These are phyloP conservation scores for Candida maris DNA, from an alignment of 805 yeast genomes.

Conservation along the genomic window DNA sequence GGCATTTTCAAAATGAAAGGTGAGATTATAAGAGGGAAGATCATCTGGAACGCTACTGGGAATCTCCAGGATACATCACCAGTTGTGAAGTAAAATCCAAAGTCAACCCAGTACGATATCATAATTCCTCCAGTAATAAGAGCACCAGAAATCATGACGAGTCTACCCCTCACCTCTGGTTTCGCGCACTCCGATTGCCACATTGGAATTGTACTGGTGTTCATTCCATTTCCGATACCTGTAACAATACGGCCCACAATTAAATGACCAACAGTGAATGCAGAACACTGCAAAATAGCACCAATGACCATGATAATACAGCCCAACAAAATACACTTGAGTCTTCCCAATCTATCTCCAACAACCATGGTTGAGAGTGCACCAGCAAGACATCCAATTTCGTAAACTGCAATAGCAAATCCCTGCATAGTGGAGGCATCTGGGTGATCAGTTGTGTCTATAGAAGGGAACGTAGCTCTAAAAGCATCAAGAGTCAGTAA, in stretches of 20 bases:
- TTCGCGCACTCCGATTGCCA: constrained; percentile 35
- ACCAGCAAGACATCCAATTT: constrained; percentile 44
- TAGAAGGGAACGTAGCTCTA: constrained; percentile 22
- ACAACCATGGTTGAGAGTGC: constrained; percentile 39
- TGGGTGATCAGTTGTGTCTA: constrained; percentile 17
- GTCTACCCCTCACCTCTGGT: constrained; percentile 30
- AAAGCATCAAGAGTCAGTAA: constrained; percentile 23
- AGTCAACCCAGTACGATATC: constrained; percentile 36
- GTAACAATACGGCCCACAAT: constrained; percentile 33
- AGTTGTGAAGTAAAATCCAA: constrained; percentile 33
- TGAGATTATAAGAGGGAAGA: constrained; percentile 19
- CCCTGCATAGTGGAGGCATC: constrained; percentile 43
- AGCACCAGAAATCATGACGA: constrained; percentile 30
- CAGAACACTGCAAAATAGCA: constrained; percentile 24
- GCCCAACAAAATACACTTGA: constrained; percentile 35
- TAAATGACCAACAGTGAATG: constrained; percentile 23
- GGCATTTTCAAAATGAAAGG: constrained; percentile 27
- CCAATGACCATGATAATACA: constrained; percentile 33
- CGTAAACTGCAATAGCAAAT: constrained; percentile 47
- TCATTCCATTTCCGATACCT: constrained; percentile 36
- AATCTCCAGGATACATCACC: constrained; percentile 31
- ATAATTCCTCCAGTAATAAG: constrained; percentile 27
- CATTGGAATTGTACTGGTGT: constrained; percentile 34
- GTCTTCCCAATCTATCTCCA: constrained; percentile 42
- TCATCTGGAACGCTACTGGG: constrained; percentile 36